These are phyloP conservation scores for Nakazawaea wickerhamii DNA, from an alignment of 805 yeast species.

Conservation along the genomic window DNA sequence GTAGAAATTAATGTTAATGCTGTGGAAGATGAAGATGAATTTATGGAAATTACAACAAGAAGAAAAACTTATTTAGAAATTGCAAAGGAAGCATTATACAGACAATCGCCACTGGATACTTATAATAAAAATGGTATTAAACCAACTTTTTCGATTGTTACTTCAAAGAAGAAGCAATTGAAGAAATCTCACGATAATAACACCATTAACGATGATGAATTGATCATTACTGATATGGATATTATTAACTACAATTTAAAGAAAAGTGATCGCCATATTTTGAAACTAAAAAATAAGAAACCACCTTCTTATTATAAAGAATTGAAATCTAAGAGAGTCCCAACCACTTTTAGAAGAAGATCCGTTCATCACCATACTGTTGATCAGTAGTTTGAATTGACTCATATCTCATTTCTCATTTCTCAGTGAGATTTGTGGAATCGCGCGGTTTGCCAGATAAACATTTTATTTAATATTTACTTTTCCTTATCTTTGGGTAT, in stretches of 20 bases:
- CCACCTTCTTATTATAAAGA: conserved; percentile 10
- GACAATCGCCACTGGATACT: background rate
- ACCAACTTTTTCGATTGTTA: conserved; percentile 6
- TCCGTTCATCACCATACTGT: background rate
- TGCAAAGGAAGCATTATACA: conserved; percentile 7
- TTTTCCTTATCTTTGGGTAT: no score
- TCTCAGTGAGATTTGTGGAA: background rate
- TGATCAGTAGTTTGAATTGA: background rate
- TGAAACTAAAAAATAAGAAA: conserved; percentile 12
- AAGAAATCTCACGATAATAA: no score
- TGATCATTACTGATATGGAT: conserved; percentile 5
- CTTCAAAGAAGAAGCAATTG: no score
- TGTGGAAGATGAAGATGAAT: conserved; percentile 12
- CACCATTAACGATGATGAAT: background rate
- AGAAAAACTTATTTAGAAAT: conserved; percentile 12
- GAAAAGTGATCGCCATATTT: conserved; percentile 10
- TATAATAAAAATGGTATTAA: background rate
- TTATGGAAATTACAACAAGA: conserved; percentile 12
- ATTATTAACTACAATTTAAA: conserved; percentile 12
- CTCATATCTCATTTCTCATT: background rate
- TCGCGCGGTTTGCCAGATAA: no score
- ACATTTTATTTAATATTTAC: no score
- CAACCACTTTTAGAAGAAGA: background rate
- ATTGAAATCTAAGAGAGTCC: conserved; percentile 5
- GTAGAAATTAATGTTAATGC: conserved; percentile 6